Evolutionary conservation across 2,329 filamentous ascomycete species (phyloP), one percentile per base, ranked within the genome.

Genomic region (Ceratocystis eucalypticola): DNA sequence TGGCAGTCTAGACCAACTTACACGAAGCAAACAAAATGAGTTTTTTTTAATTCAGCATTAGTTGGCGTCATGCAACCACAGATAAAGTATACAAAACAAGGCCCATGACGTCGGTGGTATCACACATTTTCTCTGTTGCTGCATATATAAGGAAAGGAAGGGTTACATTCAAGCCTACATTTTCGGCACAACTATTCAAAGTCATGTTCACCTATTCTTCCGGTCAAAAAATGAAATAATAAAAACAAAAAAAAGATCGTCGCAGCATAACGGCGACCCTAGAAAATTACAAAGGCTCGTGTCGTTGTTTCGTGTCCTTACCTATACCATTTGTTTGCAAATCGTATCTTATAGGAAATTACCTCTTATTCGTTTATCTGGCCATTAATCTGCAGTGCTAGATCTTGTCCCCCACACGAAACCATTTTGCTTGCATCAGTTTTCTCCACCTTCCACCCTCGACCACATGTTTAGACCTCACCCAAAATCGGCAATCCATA

Each of bases 341-440:
- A 25, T 62, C 20, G 22, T n/a, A 46, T 28, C 61, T 48, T 46
- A n/a, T n/a, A n/a, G 17, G 61, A 48, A 62, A 62, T n/a, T 46
- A 12, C 28, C 12, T 33, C 17, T 59, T 17, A 4, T 33, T 59
- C 28, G 55, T 59, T 59, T 37, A 37, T 59, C 55, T 59, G 7
- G 28, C 55, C 55, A 59, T 28, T 59, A 25, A 33, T n/a, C 53
- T 30, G 12, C 53, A 17, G 22, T 28, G 7, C 12, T 33, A n/a
- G 7, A 33, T 33, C 55, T n/a, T 59, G 55, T 20, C 28, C 37
- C 22, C 53, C 53, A 59, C 53, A 59, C 17, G 17, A 59, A 37
- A 7, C 22, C 20, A 7, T 15, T 17, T 25, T 59, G 5, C 10
- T 30, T 57, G 53, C 25, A 8, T 3, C 12, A 28, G 22, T 57